Base-by-base conservation (phyloP, 805 yeast genomes). In the Kodamaea kakaduensis region DNA sequence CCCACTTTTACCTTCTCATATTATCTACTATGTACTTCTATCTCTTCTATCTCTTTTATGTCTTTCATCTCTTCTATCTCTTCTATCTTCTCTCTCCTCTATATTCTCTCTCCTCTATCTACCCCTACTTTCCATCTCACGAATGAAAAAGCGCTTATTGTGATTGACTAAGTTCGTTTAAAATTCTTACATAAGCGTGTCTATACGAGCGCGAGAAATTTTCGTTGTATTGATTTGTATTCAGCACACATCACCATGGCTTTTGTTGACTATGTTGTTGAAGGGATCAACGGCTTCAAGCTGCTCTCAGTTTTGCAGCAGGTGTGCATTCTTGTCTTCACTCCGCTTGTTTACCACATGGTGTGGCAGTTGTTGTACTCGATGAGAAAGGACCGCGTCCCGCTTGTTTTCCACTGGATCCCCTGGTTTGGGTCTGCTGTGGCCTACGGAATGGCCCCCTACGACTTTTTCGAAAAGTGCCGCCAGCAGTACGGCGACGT, bases 381-480 rank as follows among this genome's bases (percentile, higher is more conserved):
- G n/a, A 58, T 83, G 33, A 72, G 90, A 61, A 78, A 67, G 38
- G 95, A 87, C 61, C 71, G 95, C 37, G 95, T 78, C 8, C 98
- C 98, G 3, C 56, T 90, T 46, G 97, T 87, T 2, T 86, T 84
- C 53, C 81, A 93, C 67, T 81, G 88, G 83, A 69, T 93, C 42
- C 98, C 98, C 19, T 88, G 97, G 95, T 68, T 90, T 29, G 98
- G 98, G 31, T 81, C 93, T 23, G 94, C 97, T 25, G 75, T 84
- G 27, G 64, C 75, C 5, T 93, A 87, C 54, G 98, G 98, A 51
- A 84, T 81, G 82, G 82, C 83, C 45, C 98, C 98, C 12, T 93
- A 89, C 58, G 85, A 78, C 41, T 93, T 93, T 59, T 93, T 93
- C 52, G 82, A 75, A 44, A 67, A 70, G 25, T 82, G 89, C 61